Percentiles rank a stretch among this genome's conserved stretches.
Evolutionary conservation across 2,329 filamentous ascomycete genomes (phyloP).

Genomic region (Trichoderma polysporum): DNA sequence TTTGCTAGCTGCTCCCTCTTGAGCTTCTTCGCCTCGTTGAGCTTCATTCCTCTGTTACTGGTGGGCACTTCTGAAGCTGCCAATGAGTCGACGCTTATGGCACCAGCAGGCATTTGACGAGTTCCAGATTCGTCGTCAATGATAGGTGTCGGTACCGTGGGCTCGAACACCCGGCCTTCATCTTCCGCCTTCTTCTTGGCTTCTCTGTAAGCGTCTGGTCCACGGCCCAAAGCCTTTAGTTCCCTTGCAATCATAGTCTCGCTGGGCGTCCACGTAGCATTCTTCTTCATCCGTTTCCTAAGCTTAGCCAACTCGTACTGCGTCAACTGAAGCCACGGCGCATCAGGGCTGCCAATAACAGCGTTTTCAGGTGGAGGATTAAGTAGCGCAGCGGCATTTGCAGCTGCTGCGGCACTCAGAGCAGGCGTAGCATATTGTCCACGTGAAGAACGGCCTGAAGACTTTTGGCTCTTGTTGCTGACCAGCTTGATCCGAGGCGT

Average conservation of each 20-base stretch:
- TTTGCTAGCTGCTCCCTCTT: slow-evolving; percentile 66
- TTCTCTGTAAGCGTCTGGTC: slow-evolving; percentile 59
- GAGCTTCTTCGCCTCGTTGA: slow-evolving; percentile 75
- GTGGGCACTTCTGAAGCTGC: slow-evolving; percentile 62
- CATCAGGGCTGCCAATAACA: slow-evolving; percentile 56
- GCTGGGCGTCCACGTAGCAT: slow-evolving; percentile 79
- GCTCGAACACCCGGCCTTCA: slow-evolving; percentile 61
- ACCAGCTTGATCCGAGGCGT: slow-evolving; percentile 52
- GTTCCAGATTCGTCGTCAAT: slow-evolving; percentile 52
- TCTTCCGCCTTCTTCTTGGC: slow-evolving; percentile 66
- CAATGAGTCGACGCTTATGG: slow-evolving; percentile 57
- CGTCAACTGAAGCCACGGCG: slow-evolving; percentile 66
- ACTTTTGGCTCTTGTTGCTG: slow-evolving; percentile 43
- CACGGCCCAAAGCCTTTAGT: slow-evolving; percentile 68
- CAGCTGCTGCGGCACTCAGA: slow-evolving; percentile 40
- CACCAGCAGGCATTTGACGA: slow-evolving; percentile 57
- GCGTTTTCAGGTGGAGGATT: slow-evolving; percentile 61
- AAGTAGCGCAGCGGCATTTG: slow-evolving; percentile 45
- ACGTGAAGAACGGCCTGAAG: slow-evolving; percentile 42
- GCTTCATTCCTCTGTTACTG: slow-evolving; percentile 72
- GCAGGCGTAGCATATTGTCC: slow-evolving; percentile 37
- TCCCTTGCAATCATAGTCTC: slow-evolving; percentile 84
- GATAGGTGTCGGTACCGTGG: slow-evolving; percentile 35
- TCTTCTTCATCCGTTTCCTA: slow-evolving; percentile 88
- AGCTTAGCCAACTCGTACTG: slow-evolving; percentile 66